Evolutionary conservation across 2,329 filamentous ascomycete genomes (phyloP).

Genomic region (Parasarocladium wereldwijsianum): DNA sequence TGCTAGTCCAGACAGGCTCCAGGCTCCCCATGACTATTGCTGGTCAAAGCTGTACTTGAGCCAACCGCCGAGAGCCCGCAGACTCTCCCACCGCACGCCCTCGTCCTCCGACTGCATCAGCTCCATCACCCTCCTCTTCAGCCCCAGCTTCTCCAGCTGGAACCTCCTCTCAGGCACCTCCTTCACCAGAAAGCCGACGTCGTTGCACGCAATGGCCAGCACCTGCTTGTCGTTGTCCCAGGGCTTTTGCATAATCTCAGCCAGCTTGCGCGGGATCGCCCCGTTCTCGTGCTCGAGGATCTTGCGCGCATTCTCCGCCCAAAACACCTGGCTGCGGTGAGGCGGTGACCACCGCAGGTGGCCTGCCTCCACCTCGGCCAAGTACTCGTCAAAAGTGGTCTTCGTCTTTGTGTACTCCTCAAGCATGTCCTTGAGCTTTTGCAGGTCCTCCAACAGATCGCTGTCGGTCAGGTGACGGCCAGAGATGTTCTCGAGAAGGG

Average conservation of each 20-base stretch:
- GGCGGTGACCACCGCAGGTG: constrained; percentile 89
- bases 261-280: constrained; percentile 62
- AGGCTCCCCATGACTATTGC: too few species aligned
- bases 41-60: constrained; percentile 49
- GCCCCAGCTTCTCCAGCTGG: constrained; percentile 66
- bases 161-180: constrained; percentile 74
- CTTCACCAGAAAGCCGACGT: constrained; percentile 76
- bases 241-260: constrained; percentile 62
- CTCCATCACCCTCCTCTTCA: constrained; percentile 85
- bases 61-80: constrained; percentile 62
- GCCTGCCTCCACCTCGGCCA: constrained; percentile 71
- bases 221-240: constrained; percentile 79
- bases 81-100: constrained; percentile 80
- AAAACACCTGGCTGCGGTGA: constrained; percentile 75
- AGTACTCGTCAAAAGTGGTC: constrained; percentile 77
- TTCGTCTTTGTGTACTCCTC: constrained; percentile 57
- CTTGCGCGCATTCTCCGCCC: constrained; percentile 77
- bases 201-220: constrained; percentile 83
- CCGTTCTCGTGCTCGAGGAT: constrained; percentile 77
- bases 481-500: constrained; percentile 46
- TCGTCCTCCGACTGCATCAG: constrained; percentile 85
- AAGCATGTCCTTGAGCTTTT: constrained; percentile 44
- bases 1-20: too few species aligned
- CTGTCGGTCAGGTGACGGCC: constrained; percentile 49
- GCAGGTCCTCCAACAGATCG: constrained; percentile 48